Percentiles rank a stretch among this genome's conserved stretches.
Evolutionary conservation across 345 rosid species (phyloP).

Genomic region (Toxicodendron radicans): DNA sequence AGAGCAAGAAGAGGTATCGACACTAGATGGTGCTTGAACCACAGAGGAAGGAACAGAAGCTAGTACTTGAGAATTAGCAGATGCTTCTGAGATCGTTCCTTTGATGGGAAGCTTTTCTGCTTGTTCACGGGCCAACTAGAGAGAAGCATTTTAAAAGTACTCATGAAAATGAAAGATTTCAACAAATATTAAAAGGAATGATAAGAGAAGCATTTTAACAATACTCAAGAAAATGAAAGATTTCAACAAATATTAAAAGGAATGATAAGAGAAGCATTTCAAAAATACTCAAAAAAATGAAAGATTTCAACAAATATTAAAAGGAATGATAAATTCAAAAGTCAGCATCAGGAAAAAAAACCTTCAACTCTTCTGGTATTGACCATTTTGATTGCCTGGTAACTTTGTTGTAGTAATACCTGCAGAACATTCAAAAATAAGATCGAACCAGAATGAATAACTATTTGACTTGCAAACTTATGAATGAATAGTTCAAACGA

Average conservation of each 20-base stretch:
- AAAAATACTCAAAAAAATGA: conserved; percentile 15
- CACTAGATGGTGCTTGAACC: conserved; percentile 36
- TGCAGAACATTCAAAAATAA: conserved; percentile 34
- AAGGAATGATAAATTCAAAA: background rate
- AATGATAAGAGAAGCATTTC: background rate
- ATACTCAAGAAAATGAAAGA: conserved; percentile 19
- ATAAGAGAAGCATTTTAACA: conserved; percentile 1
- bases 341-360: conserved; percentile 26
- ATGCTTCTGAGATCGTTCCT: conserved; percentile 39
- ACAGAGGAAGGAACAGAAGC: conserved; percentile 30
- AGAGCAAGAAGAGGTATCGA: conserved; percentile 39
- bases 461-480: background rate
- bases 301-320: conserved; percentile 4
- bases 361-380: conserved; percentile 92
- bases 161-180: conserved; percentile 14
- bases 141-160: conserved; percentile 13
- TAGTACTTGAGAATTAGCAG: conserved; percentile 23
- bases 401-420: conserved; percentile 84
- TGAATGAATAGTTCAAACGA: conserved; percentile 18
- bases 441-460: conserved; percentile 26
- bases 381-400: conserved; percentile 91
- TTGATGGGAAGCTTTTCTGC: conserved; percentile 38
- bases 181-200: background rate
- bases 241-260: background rate
- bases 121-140: conserved; percentile 86